Percentiles rank a stretch among this genome's conserved stretches.
Evolutionary conservation across 768 basidiomycete genomes (phyloP).

Genomic region (Suillus americanus): DNA sequence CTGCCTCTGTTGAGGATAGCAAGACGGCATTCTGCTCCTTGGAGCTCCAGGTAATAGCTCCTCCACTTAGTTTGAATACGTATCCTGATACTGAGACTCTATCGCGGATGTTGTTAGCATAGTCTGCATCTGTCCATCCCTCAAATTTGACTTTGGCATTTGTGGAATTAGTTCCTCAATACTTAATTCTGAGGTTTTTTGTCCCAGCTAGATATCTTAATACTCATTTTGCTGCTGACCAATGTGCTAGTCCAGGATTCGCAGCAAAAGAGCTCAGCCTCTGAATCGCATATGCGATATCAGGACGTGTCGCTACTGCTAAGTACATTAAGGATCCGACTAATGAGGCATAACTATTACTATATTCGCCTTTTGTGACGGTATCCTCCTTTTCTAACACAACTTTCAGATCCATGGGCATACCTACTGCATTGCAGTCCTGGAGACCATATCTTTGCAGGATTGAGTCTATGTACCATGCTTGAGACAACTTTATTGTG

Average conservation of each 20-base stretch:
- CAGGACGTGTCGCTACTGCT: conserved; percentile 6
- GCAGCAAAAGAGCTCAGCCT: conserved; percentile 13
- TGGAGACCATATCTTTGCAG: not conserved
- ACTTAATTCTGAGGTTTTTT: not conserved
- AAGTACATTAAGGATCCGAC: conserved; percentile 27
- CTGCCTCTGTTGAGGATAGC: not conserved
- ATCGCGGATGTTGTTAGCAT: conserved; percentile 20
- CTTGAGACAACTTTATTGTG: no score
- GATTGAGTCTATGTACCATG: conserved; percentile 8
- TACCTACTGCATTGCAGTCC: conserved; percentile 8
- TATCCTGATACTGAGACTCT: conserved; percentile 22
- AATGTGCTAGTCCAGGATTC: conserved; percentile 7
- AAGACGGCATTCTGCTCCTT: conserved; percentile 34
- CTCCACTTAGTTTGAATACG: conserved; percentile 29
- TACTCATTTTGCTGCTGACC: conserved; percentile 13
- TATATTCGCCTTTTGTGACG: not conserved
- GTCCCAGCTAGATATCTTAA: conserved; percentile 16
- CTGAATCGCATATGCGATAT: conserved; percentile 11
- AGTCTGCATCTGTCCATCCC: conserved; percentile 26
- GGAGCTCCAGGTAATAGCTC: conserved; percentile 27
- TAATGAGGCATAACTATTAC: not conserved
- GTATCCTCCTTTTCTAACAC: not conserved
- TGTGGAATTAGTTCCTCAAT: conserved; percentile 3
- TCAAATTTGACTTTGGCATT: conserved; percentile 1
- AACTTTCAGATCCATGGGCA: not conserved